Evolutionary conservation across 345 rosid species (phyloP).

Genomic region (Corchorus olitorius): DNA sequence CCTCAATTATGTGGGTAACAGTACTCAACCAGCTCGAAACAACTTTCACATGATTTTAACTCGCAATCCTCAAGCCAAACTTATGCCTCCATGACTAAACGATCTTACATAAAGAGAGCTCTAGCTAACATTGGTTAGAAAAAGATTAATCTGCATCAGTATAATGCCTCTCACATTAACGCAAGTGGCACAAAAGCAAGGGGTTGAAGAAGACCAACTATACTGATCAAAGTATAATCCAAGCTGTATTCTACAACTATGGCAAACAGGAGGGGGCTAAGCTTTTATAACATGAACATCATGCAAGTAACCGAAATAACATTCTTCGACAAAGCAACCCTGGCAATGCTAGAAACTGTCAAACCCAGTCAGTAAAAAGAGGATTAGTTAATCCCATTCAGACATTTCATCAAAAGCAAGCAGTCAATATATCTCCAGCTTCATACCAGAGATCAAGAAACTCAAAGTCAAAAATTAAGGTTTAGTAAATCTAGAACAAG

Average conservation of each 20-base stretch:
- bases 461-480: not conserved
- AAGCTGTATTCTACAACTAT: not conserved
- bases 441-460: not conserved
- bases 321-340: not conserved
- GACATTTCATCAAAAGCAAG: not conserved
- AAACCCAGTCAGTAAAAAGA: not conserved
- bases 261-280: not conserved
- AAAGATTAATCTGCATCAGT: not conserved
- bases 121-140: not conserved
- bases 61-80: not conserved
- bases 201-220: not conserved
- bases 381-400: not conserved
- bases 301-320: not conserved
- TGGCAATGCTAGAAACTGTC: not conserved
- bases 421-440: conserved; percentile 4
- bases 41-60: not conserved
- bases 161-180: not conserved
- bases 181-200: not conserved
- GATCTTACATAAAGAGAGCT: not conserved
- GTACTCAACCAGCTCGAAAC: not conserved
- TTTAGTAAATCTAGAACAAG: not conserved
- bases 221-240: not conserved
- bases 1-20: not conserved
- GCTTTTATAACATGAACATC: not conserved
- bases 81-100: not conserved